phyloP scores from a whole-genome alignment of 371 early-diverging fungal genomes.

The Apophysomyces trapeziformis region DNA sequence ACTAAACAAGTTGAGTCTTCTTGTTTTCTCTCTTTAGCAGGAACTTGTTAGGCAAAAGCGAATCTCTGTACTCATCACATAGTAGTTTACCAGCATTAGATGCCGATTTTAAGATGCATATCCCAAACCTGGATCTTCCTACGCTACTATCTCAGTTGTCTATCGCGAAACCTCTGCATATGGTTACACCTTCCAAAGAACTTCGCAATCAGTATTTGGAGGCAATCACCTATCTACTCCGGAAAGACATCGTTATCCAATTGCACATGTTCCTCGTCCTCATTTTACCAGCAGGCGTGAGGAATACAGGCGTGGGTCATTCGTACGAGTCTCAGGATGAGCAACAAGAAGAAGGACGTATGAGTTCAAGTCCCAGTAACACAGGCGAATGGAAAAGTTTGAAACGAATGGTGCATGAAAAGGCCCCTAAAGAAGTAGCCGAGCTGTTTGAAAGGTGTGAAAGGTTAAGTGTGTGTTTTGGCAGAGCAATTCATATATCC shows the following conservation, averaged over 20 bases:
- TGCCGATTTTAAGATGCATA: slow-evolving; percentile 66
- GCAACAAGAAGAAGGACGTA: slow-evolving; percentile 13
- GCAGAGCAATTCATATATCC: background rate
- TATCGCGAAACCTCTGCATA: slow-evolving; percentile 71
- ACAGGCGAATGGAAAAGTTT: slow-evolving; percentile 28
- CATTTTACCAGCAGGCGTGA: slow-evolving; percentile 48
- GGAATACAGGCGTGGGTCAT: slow-evolving; percentile 31
- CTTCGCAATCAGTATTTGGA: slow-evolving; percentile 75
- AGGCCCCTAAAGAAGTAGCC: slow-evolving; percentile 57
- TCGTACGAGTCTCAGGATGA: slow-evolving; percentile 17
- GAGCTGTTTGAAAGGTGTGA: slow-evolving; percentile 64
- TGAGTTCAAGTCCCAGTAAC: slow-evolving; percentile 18
- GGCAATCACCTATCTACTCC: slow-evolving; percentile 79
- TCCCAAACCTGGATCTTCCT: slow-evolving; percentile 72
- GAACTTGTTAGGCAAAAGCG: too few species aligned
- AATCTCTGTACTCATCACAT: background rate
- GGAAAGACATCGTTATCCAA: slow-evolving; percentile 79
- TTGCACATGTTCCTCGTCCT: slow-evolving; percentile 82
- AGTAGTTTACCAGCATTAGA: slow-evolving; percentile 53
- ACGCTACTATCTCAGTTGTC: slow-evolving; percentile 75
- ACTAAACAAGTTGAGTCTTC: slow-evolving; percentile 48
- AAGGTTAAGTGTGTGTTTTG: background rate
- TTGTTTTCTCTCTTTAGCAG: too few species aligned
- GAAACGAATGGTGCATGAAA: slow-evolving; percentile 41
- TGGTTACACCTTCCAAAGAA: slow-evolving; percentile 69